A percentile compares a stretch with the other conserved stretches of the same genome.
These are phyloP conservation scores for Carnegiea gigantea DNA, from an alignment of 179 eudicot genomes.

Conservation along the genomic window DNA sequence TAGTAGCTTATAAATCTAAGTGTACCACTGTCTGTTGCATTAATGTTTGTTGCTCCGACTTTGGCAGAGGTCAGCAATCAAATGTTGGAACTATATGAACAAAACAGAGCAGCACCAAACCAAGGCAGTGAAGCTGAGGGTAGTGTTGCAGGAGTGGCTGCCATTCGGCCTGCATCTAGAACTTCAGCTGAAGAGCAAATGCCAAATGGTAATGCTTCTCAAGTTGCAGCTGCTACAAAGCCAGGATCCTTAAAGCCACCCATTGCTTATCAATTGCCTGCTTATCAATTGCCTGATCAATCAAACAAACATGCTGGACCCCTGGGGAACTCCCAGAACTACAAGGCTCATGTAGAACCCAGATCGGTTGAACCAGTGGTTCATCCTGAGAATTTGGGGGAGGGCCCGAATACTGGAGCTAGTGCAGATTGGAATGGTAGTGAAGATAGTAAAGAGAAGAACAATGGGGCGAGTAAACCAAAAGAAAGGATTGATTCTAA, in stretches of 20 bases:
- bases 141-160: conserved; percentile 55
- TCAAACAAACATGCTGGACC: conserved; percentile 41
- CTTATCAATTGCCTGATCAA: conserved; percentile 49
- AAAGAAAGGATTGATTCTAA: conserved; percentile 49
- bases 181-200: conserved; percentile 57
- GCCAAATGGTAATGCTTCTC: conserved; percentile 42
- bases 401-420: conserved; percentile 34
- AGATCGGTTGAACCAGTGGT: conserved; percentile 32
- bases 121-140: conserved; percentile 84
- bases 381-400: conserved; percentile 40
- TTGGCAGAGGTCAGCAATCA: conserved; percentile 94
- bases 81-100: conserved; percentile 94
- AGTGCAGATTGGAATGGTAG: conserved; percentile 38
- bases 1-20: background rate
- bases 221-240: conserved; percentile 41
- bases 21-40: background rate
- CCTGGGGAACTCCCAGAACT: conserved; percentile 44
- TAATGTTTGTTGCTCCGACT: background rate
- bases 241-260: conserved; percentile 48
- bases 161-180: conserved; percentile 43
- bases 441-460: conserved; percentile 56
- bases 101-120: conserved; percentile 60
- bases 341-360: conserved; percentile 44
- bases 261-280: conserved; percentile 42
- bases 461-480: conserved; percentile 30